phyloP scores from a whole-genome alignment of 2,329 filamentous ascomycete species.

The Onygena corvina region DNA sequence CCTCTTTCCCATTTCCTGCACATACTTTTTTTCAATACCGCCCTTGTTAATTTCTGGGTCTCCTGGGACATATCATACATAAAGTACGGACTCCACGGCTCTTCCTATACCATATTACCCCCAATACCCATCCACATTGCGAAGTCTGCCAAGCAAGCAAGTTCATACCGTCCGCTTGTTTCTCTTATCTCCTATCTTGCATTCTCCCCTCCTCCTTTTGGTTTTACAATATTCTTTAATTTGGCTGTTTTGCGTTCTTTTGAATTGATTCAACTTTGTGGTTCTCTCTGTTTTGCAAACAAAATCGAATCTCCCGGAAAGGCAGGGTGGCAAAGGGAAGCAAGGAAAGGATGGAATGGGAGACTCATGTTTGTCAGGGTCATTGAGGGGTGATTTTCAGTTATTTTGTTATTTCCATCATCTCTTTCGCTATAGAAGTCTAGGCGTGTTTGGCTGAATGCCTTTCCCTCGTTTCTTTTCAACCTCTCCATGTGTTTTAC shows the following conservation, averaged over 20 bases:
- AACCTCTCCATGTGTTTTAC: neutral
- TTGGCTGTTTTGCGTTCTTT: neutral
- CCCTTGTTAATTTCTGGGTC: constrained; percentile 3
- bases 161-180: neutral
- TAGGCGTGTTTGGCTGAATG: constrained; percentile 2
- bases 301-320: neutral
- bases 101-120: constrained; percentile 1
- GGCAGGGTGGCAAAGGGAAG: neutral
- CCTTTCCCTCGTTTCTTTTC: neutral
- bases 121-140: neutral
- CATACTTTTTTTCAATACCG: constrained; percentile 6
- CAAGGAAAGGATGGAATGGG: constrained; percentile 1
- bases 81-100: neutral
- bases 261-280: neutral
- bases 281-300: neutral
- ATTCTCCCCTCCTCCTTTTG: neutral
- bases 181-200: neutral
- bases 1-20: constrained; percentile 1
- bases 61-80: neutral
- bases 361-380: constrained; percentile 1
- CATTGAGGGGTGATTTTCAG: neutral
- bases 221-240: constrained; percentile 3
- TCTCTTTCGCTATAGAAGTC: neutral
- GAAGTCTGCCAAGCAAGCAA: neutral
- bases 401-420: neutral